Evolutionary conservation across 805 yeast species (phyloP).

Genomic region (Osmozyma mogii): DNA sequence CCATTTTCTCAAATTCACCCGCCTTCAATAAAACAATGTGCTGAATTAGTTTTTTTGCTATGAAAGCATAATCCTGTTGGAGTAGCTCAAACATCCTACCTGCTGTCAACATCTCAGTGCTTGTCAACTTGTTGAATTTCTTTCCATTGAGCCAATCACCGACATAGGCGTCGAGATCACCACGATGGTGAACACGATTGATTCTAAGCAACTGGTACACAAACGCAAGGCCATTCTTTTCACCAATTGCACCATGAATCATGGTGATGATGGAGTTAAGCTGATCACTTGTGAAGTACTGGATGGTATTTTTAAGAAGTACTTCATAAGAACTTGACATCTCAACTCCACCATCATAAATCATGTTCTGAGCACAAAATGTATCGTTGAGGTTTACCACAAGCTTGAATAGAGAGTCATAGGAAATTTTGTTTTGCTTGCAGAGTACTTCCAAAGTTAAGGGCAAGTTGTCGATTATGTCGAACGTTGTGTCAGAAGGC

Average conservation of each 20-base stretch:
- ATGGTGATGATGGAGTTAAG: conserved; percentile 9
- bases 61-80: conserved; percentile 14
- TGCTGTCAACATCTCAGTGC: conserved; percentile 13
- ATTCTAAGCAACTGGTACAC: conserved; percentile 11
- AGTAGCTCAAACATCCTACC: conserved; percentile 16
- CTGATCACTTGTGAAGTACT: conserved; percentile 5
- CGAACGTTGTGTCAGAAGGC: conserved; percentile 22
- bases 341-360: conserved; percentile 7
- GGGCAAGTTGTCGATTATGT: conserved; percentile 26
- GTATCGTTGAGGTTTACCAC: conserved; percentile 24
- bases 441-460: conserved; percentile 17
- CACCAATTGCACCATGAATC: conserved; percentile 13
- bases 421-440: conserved; percentile 9
- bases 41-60: conserved; percentile 29
- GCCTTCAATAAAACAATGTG: conserved; percentile 21
- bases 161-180: conserved; percentile 10
- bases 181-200: conserved; percentile 3
- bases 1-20: conserved; percentile 17
- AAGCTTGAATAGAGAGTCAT: conserved; percentile 16
- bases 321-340: conserved; percentile 7
- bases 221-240: conserved; percentile 12
- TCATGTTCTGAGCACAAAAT: conserved; percentile 20
- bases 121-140: conserved; percentile 10
- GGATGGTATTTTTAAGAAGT: conserved; percentile 3
- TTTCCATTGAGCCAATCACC: conserved; percentile 13